Base-by-base conservation (phyloP, 2,329 filamentous ascomycete genomes). In the Calonectria fujianensis region DNA sequence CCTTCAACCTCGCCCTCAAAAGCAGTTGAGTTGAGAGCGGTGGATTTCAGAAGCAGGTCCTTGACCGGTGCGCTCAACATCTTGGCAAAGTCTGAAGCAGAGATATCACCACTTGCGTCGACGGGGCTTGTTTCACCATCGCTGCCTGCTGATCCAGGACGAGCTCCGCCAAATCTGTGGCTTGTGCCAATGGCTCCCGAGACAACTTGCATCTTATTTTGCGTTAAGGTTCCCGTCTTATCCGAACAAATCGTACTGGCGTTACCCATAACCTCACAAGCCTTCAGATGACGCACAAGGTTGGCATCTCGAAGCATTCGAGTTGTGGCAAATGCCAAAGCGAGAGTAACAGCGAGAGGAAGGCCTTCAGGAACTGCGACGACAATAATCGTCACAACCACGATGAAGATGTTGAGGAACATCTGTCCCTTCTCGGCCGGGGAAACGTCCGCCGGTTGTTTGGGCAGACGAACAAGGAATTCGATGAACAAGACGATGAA, bases 401-500 rank as follows among this genome's bases (percentile, higher is more conserved):
- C 92, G 76, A 96, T 95, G 80, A 96, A 91, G 74, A 95, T 95
- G 74, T 93, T 90, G 78, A 95, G 88, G 80, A 95, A 95, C 68
- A 91, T 89, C 81, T 96, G 94, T 11, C 94, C 96, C 86, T 97
- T 98, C 69, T 92, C 84, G 3, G 94, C 92, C 4, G 95, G 89
- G 0, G 89, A 89, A 2, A 86, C 86, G 4, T 82, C 77, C 73
- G 91, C 88, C 24, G 76, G 76, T 84, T 86, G 70, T 85, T 89
- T 82, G 8, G 88, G 87, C 4, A 98, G 89, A 16, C 91, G 86
- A 63, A 93, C 95, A 13, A 97, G 88, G 82, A 98, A 98, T 80
- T 95, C 91, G 86, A 98, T 96, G 81, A 98, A 91, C 18, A 98
- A 89, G 59, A 97, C 94, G 61, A 96, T 89, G 85, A 98, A 98